phyloP scores from a whole-genome alignment of 2,329 filamentous ascomycete species.

The Leptographium galeiforme region DNA sequence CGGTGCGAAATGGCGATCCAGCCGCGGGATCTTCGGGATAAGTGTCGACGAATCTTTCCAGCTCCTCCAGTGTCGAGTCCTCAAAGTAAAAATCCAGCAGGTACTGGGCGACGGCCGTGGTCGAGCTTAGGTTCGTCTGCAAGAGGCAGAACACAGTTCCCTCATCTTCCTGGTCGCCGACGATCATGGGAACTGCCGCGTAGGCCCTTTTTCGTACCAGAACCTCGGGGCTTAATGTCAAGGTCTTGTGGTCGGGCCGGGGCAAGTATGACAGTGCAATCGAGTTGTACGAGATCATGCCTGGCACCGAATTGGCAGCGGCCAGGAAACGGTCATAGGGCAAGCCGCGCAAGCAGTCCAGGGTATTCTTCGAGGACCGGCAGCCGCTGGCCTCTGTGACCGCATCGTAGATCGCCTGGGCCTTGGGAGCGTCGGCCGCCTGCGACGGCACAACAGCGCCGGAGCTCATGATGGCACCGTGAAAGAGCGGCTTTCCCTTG shows the following conservation, averaged over 20 bases:
- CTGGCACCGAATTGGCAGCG: slow-evolving; percentile 57
- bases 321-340: slow-evolving; percentile 47
- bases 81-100: slow-evolving; percentile 47
- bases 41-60: slow-evolving; percentile 44
- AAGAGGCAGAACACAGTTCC: slow-evolving; percentile 62
- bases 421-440: slow-evolving; percentile 51
- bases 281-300: slow-evolving; percentile 49
- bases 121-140: slow-evolving; percentile 54
- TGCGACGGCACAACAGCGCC: slow-evolving; percentile 49
- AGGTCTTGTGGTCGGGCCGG: slow-evolving; percentile 52
- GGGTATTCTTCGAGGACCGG: slow-evolving; percentile 36
- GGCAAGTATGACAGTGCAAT: slow-evolving; percentile 62
- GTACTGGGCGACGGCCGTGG: slow-evolving; percentile 45
- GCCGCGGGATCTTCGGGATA: slow-evolving; percentile 44
- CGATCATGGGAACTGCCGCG: slow-evolving; percentile 35
- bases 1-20: slow-evolving; percentile 62
- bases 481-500: slow-evolving; percentile 62
- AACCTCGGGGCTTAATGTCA: slow-evolving; percentile 50
- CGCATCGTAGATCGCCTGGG: slow-evolving; percentile 49
- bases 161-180: slow-evolving; percentile 70
- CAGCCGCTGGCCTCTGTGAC: slow-evolving; percentile 52
- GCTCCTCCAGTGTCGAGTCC: slow-evolving; percentile 31
- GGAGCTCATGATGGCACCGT: slow-evolving; percentile 66
- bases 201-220: slow-evolving; percentile 37
- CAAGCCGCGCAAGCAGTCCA: slow-evolving; percentile 51